phyloP scores from a whole-genome alignment of 1,284 basidiomycete species.

The Moesziomyces sp. region DNA sequence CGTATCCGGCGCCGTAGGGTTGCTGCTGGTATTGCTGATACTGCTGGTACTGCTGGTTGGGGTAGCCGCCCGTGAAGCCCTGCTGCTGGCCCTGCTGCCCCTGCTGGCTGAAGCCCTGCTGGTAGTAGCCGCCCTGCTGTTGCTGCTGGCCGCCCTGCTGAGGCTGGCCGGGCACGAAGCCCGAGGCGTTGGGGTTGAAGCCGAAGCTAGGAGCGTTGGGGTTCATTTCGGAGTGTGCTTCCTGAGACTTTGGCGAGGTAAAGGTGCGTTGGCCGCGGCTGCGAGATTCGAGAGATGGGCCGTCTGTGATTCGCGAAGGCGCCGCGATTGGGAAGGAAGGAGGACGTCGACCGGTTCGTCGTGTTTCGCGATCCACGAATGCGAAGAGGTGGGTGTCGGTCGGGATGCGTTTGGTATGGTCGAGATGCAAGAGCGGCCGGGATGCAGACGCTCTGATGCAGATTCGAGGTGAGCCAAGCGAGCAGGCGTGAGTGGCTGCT shows the following conservation, averaged over 20 bases:
- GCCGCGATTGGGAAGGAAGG: background rate
- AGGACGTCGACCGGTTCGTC: background rate
- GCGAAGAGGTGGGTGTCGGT: background rate
- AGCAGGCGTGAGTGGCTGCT: background rate
- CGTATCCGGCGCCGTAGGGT: slow-evolving; percentile 45
- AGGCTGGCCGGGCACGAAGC: slow-evolving; percentile 62
- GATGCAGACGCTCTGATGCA: too few species aligned
- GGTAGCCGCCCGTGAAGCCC: slow-evolving; percentile 40
- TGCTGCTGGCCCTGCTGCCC: slow-evolving; percentile 26
- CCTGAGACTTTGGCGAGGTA: background rate
- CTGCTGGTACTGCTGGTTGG: slow-evolving; percentile 33
- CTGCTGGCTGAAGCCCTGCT: slow-evolving; percentile 46
- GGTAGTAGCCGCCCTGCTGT: slow-evolving; percentile 51
- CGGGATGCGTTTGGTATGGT: background rate
- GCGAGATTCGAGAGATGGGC: background rate
- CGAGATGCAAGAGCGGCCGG: too few species aligned
- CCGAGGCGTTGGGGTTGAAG: slow-evolving; percentile 65
- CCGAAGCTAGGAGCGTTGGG: slow-evolving; percentile 66
- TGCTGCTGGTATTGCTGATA: slow-evolving; percentile 44
- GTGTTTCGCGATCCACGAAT: too few species aligned
- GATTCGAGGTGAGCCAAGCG: too few species aligned
- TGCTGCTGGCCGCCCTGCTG: slow-evolving; percentile 38
- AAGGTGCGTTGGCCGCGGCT: too few species aligned
- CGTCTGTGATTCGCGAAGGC: background rate
- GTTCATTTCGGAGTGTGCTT: slow-evolving; percentile 52